phyloP scores from a whole-genome alignment of 345 rosid species.

The Salix purpurea region DNA sequence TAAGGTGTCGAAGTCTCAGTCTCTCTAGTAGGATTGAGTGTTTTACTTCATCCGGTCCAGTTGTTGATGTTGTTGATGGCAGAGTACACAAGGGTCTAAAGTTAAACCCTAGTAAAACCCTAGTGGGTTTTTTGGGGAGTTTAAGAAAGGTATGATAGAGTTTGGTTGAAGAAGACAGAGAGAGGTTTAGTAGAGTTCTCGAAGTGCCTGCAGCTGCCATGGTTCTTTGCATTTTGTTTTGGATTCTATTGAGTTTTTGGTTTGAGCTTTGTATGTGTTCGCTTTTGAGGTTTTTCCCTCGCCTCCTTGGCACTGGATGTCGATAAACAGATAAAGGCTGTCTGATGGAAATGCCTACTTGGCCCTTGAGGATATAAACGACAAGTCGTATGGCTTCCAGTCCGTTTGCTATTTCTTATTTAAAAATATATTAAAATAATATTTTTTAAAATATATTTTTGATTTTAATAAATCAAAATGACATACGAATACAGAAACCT shows the following conservation, averaged over 20 bases:
- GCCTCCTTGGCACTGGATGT: too few relatives aligned
- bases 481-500: too few relatives aligned
- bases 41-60: constrained; percentile 34
- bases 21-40: constrained; percentile 80
- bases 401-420: too few relatives aligned
- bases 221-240: constrained; percentile 1
- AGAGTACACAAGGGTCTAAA: constrained; percentile 44
- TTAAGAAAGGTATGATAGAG: constrained; percentile 16
- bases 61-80: constrained; percentile 22
- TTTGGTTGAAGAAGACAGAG: constrained; percentile 8
- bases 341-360: too few relatives aligned
- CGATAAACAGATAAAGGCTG: background rate
- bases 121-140: constrained; percentile 37
- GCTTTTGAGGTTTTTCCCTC: background rate
- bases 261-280: background rate
- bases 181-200: constrained; percentile 12
- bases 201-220: constrained; percentile 23
- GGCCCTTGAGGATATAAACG: too few relatives aligned
- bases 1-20: constrained; percentile 66
- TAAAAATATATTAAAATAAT: too few relatives aligned
- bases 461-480: too few relatives aligned
- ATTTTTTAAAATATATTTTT: too few relatives aligned
- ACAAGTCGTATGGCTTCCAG: too few relatives aligned
- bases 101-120: constrained; percentile 45
- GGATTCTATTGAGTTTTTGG: background rate